Evolutionary conservation across 129 eudicot species (phyloP), one percentile per base, ranked within the genome.

Genomic region (Flaveria trinervia): DNA sequence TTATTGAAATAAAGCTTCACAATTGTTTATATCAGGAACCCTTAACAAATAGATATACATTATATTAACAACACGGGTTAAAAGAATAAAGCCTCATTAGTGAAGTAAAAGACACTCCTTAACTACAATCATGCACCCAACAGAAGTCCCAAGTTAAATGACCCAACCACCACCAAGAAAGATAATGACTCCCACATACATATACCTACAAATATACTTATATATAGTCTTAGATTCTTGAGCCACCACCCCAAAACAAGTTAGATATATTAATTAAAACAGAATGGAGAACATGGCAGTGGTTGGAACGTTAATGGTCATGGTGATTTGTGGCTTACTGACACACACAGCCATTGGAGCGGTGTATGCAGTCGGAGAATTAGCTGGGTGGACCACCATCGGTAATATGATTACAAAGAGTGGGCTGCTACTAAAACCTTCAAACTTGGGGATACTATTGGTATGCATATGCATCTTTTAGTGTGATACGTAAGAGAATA

Each of bases 341-440:
- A 25, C 67, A 78, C 80, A 82, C 55, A 15, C 71, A 13, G 75
- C 80, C 57, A 62, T 41, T 23, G 92, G 84, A 67, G 89, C 83
- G 25, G 89, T 88, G 62, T 84, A 93, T 65, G 87, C 69, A 79
- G 96, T 93, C n/a, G 98, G 98, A 39, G 96, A 90, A 62, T 76
- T 88, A 6, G 89, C 92, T 33, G 98, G 98, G 0, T 93, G 98
- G 98, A 93, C 98, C 50, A 93, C 92, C 74, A 86, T 90, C 23
- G 96, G 98, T 61, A 90, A 90, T 65, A 80, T 43, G 83, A 93
- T 73, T 93, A 93, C 84, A 90, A 84, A 75, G 81, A 73, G 18
- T 93, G 98, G 98, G 84, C 96, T 83, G 88, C 86, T 61, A 81
- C 87, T 30, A 90, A 88, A 77, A 84, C 86, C 80, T 93, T 93